phyloP scores from a whole-genome alignment of 2,329 filamentous ascomycete species.

The Botrytis medusae region DNA sequence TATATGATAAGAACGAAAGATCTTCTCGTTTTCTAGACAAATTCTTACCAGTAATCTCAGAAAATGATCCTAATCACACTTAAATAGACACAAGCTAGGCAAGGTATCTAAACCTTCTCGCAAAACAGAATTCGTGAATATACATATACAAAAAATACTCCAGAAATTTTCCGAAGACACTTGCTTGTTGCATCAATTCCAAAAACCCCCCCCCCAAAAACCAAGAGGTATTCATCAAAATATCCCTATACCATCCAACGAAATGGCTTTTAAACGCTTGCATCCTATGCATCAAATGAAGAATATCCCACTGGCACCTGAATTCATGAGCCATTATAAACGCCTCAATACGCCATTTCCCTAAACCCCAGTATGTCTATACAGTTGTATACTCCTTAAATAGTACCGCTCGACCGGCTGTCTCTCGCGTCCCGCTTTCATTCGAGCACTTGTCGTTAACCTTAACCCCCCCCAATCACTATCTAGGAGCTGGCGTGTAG shows the following conservation, averaged over 20 bases:
- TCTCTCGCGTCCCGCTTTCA: not conserved
- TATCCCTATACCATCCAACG: not conserved
- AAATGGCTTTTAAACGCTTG: not conserved
- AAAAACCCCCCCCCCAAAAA: not conserved
- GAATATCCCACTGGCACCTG: not conserved
- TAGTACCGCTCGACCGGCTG: not conserved
- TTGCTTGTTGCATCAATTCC: not conserved
- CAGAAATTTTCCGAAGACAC: not conserved
- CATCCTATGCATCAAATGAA: not conserved
- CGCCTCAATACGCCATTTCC: not conserved
- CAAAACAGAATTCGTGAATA: not conserved
- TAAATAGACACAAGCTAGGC: not conserved
- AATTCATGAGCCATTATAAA: not conserved
- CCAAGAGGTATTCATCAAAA: not conserved
- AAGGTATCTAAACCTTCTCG: not conserved
- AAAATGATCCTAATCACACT: not conserved
- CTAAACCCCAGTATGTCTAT: not conserved
- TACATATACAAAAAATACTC: not conserved
- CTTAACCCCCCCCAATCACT: not conserved
- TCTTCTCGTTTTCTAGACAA: not conserved
- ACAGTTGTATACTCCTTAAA: not conserved
- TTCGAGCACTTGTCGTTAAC: not conserved
- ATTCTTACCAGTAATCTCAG: not conserved
- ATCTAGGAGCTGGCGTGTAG: conserved; percentile 3
- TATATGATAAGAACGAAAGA: not conserved